Evolutionary conservation across 2,329 filamentous ascomycete genomes (phyloP), one percentile per base, ranked within the genome.

Genomic region (Lecanicillium sp.): DNA sequence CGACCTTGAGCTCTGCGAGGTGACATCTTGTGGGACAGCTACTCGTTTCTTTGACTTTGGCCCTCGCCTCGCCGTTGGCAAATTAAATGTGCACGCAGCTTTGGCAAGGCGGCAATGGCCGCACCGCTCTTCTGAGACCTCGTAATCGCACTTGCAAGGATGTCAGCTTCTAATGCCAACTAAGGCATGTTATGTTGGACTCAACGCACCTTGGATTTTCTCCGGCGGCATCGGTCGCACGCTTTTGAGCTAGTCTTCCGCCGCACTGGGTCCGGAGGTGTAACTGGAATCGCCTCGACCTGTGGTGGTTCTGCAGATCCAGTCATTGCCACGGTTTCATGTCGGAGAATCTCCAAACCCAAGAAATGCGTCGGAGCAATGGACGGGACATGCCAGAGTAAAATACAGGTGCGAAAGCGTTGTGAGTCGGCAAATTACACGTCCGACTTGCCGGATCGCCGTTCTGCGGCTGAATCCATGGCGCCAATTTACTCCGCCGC

Each of bases 31-130:
- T 12, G 27, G 4, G 3, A 7, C 22, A 19, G 27, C 9, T 13
- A n/a, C n/a, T n/a, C 39, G 38, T 20, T 27, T 34, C 42, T 49
- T 51, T n/a, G 49, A 44, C 33, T 65, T 65, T 12, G 62, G 62
- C 1, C 62, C 62, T 38, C 62, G 52, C 45, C 58, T 51, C 9
- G 54, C 59, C 25, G 62, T 45, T 20, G 62, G 62, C 34, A 64
- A 36, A 32, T 64, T 46, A 43, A 64, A 65, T 4, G 52, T 60
- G 43, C 62, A 65, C 41, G 47, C 42, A 36, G 50, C 47, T 7
- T 48, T 52, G 20, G 54, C 52, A 35, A 56, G 48, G 17, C 51
- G 54, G 45, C 62, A 65, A 31, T 52, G 54, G 17, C 51, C 53
- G 41, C 58, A 60, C 39, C 49, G 48, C 22, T 42, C 11, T 25